Conservation (phyloP, 2,329 filamentous ascomycete genomes). For the Alternaria conjuncta region DNA sequence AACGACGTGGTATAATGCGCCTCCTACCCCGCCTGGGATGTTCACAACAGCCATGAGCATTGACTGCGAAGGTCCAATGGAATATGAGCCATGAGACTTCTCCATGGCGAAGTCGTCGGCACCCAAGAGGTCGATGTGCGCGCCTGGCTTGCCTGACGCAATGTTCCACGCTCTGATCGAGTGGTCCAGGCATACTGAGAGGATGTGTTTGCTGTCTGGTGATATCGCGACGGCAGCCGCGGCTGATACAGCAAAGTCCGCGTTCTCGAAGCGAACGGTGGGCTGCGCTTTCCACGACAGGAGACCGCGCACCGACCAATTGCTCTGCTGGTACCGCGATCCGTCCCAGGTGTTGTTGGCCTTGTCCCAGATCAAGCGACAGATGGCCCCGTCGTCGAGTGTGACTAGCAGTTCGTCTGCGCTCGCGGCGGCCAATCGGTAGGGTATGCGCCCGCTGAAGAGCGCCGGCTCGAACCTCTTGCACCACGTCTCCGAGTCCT, state of each 20-base stretch:
- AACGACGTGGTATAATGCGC: constrained; percentile 67
- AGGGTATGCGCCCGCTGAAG: constrained; percentile 78
- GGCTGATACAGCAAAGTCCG: constrained; percentile 67
- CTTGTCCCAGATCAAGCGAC: constrained; percentile 61
- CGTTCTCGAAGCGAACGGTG: constrained; percentile 68
- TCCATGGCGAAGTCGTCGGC: constrained; percentile 63
- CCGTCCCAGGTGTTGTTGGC: constrained; percentile 66
- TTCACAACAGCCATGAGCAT: constrained; percentile 78
- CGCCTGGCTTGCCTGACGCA: constrained; percentile 76
- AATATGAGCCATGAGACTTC: constrained; percentile 70
- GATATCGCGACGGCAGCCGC: constrained; percentile 65
- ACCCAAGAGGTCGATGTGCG: constrained; percentile 78
- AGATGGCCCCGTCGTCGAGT: constrained; percentile 77
- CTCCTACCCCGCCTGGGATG: constrained; percentile 55
- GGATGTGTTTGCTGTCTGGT: constrained; percentile 61
- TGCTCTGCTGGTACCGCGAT: constrained; percentile 74
- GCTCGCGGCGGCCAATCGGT: constrained; percentile 77
- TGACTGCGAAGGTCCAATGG: constrained; percentile 78
- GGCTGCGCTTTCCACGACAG: constrained; percentile 70
- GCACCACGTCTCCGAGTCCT: constrained; percentile 76
- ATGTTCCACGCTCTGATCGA: constrained; percentile 89
- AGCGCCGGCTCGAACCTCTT: constrained; percentile 76
- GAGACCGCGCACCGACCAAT: constrained; percentile 68
- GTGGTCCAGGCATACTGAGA: constrained; percentile 89
- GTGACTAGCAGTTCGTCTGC: constrained; percentile 79